Base-by-base conservation (phyloP, 164 flowering plant genomes). In the Stephania yunnanensis region DNA sequence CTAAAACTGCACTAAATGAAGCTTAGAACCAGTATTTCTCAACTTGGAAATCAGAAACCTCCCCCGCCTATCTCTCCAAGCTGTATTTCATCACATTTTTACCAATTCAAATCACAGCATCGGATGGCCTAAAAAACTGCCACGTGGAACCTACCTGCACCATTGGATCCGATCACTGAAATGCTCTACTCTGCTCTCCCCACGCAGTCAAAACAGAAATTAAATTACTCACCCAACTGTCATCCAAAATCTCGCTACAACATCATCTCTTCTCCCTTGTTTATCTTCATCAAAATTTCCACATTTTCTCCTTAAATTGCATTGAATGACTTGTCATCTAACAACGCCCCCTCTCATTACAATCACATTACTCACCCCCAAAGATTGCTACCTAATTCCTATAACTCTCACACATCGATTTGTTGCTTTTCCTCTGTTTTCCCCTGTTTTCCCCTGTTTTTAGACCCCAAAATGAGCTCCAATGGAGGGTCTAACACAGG, bases 401-500 rank as follows among this genome's bases (percentile, higher is more conserved):
- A 50, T 50, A 50, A 50, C 55, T 50, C 55, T 50, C 4, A 9
- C 55, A 10, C 55, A 3, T 10, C 55, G 4, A 50, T 50, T 50
- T 8, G 55, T 15, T 50, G 55, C 13, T 50, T 15, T 50, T 15
- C 15, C 55, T 50, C 55, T 50, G 15, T 48, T 12, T 48, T 12
- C 13, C 10, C 13, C 53, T 48, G 11, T 48, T 12, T 58, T n/a
- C 19, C 64, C 19, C 5, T 58, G 20, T 15, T 58, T 58, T 58
- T n/a, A 61, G 66, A n/a, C 9, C 1, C 5, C n/a, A 65, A 71
- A 36, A 77, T 77, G 79, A 72, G 55, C 68, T 72, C 64, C 64
- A 45, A 42, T 10, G 66, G 42, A 52, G 65, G 7, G 42, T 36
- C 42, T 5, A 20, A 20, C 30, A 11, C 66, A 4, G 44, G 53